Evolutionary conservation across 139 green algal genomes (phyloP).

Genomic region (Gonium pectorale): DNA sequence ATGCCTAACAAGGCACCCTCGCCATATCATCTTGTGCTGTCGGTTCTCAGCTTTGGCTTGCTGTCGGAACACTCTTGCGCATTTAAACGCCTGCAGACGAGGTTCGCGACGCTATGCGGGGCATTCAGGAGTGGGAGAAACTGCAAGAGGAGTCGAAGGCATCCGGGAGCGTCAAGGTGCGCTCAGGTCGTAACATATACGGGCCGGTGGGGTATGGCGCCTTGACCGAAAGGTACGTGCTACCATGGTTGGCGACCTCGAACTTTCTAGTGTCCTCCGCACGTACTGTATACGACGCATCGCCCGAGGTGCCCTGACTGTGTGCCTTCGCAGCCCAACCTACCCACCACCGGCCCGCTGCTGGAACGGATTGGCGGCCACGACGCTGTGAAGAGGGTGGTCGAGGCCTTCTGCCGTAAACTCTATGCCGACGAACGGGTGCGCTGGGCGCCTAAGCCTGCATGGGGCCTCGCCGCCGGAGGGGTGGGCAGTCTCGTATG

Average conservation of each 20-base stretch:
- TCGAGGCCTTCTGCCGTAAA: slow-evolving; percentile 3
- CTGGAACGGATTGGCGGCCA: not conserved
- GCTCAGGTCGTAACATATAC: too few species aligned
- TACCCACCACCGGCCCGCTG: not conserved
- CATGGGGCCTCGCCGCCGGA: too few species aligned
- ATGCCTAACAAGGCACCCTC: too few species aligned
- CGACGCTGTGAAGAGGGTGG: not conserved
- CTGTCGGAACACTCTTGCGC: too few species aligned
- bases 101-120: not conserved
- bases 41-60: too few species aligned
- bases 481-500: too few species aligned
- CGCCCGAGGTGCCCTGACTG: too few species aligned
- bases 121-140: slow-evolving; percentile 2
- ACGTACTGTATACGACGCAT: too few species aligned
- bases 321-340: slow-evolving; percentile 3
- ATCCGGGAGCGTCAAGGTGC: not conserved
- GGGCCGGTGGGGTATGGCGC: too few species aligned
- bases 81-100: too few species aligned
- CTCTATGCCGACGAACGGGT: slow-evolving; percentile 3
- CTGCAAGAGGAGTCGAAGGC: not conserved
- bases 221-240: too few species aligned
- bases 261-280: not conserved
- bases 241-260: not conserved
- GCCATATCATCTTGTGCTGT: too few species aligned
- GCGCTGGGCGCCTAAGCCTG: not conserved